These are phyloP conservation scores for Corymbia maculata DNA, from an alignment of 345 rosid genomes.

Conservation along the genomic window DNA sequence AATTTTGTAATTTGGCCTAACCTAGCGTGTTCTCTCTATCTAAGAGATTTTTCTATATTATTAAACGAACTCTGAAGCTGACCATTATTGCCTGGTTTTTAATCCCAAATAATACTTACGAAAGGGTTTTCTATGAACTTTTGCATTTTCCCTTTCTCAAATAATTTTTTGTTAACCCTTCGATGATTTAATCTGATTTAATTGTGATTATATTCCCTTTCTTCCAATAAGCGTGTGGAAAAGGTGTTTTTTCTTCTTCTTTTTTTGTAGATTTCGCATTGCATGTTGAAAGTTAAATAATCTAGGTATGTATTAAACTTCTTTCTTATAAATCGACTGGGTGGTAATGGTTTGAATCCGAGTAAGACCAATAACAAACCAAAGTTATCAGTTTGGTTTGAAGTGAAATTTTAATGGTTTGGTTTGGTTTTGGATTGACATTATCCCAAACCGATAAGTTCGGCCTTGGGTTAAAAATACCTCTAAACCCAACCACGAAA, in stretches of 20 bases:
- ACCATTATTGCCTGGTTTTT: neutral
- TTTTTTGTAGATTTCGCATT: neutral
- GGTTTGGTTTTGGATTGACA: neutral
- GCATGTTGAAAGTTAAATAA: neutral
- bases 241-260: neutral
- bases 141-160: too few species aligned
- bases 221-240: neutral
- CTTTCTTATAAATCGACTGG: neutral
- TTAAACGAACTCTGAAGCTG: too few species aligned
- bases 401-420: neutral
- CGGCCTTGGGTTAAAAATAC: neutral
- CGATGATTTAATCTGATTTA: neutral
- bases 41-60: too few species aligned
- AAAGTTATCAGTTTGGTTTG: neutral
- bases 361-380: neutral
- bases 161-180: too few species aligned
- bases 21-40: neutral
- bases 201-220: neutral
- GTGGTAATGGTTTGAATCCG: neutral
- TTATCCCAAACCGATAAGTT: neutral
- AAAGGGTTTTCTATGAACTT: neutral
- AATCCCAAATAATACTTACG: neutral
- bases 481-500: neutral
- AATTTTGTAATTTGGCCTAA: neutral
- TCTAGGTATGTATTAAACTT: neutral